These are phyloP conservation scores for Eucalyptus fibrosa DNA, from an alignment of 345 rosid genomes.

Conservation along the genomic window DNA sequence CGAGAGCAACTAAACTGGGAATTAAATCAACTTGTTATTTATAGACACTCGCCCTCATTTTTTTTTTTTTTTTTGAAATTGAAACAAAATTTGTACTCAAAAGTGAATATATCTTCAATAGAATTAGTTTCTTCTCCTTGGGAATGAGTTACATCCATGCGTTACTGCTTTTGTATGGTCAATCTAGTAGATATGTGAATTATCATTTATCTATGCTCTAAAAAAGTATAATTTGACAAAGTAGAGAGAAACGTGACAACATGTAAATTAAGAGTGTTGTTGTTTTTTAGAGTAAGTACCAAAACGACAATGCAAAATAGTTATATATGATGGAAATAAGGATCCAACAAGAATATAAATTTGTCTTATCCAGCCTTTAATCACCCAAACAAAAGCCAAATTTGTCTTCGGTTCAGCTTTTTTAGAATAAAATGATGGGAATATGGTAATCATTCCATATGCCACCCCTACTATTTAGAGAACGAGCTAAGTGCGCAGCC, in stretches of 20 bases:
- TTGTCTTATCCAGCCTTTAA: background rate
- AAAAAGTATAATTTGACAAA: background rate
- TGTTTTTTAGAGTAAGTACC: background rate
- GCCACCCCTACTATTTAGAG: background rate
- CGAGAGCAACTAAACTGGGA: background rate
- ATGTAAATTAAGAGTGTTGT: background rate
- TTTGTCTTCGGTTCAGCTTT: background rate
- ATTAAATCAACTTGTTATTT: background rate
- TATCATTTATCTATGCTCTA: background rate
- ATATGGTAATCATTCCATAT: background rate
- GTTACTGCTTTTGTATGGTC: background rate
- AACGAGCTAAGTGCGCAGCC: background rate
- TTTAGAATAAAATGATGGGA: background rate
- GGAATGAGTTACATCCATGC: background rate
- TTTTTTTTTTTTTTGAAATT: background rate
- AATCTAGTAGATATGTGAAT: background rate
- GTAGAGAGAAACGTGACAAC: background rate
- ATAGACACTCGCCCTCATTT: background rate
- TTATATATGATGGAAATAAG: background rate
- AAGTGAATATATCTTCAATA: background rate
- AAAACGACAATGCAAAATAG: background rate
- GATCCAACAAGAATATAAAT: background rate
- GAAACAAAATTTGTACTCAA: background rate
- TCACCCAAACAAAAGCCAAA: too few relatives aligned
- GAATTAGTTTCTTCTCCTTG: background rate